Base-by-base conservation (phyloP, 2,329 filamentous ascomycete genomes). In the Curvularia eragrostidis region DNA sequence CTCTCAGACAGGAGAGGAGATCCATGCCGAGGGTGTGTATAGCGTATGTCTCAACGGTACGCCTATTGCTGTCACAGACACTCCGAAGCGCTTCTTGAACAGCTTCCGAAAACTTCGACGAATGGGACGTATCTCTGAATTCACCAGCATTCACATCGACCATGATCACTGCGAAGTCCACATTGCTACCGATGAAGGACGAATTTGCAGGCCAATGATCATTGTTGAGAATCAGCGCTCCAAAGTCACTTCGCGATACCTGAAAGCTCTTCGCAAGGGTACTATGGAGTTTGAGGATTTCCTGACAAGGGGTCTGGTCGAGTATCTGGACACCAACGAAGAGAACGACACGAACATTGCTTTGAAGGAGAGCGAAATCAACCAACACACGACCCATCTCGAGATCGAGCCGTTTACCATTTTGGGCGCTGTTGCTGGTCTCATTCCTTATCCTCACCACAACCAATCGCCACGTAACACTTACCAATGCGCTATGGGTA, bases 401-500 rank as follows among this genome's bases (percentile, higher is more conserved):
- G 95, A 99, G 77, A 98, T 99, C 61, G 95, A 99, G 75, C 96
- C 96, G 0, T 99, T 99, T 74, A 99, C 95, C 1, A 89, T 99
- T 48, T 85, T 99, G 13, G 95, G 95, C 24, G 95, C 95, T 46
- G 95, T 99, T 24, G 95, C 95, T 38, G 95, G 95, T 42, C 83
- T 99, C 36, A 99, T 99, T 75, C 95, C 95, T 4, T 99, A 98
- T 73, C 95, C 95, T 8, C 95, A 99, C 76, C 95, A 99, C 82
- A 99, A 99, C 78, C 95, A 99, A 77, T 99, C 96, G 15, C 95
- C 95, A 9, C 86, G 95, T 84, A 99, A 99, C 75, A 99, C 95
- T 0, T 99, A 99, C 73, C 94, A 98, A 83, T 97, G 94, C 80
- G 95, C 95, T 79, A 99, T 99, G 95, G 95, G 95, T 85, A 99